Evolutionary conservation across 2,329 filamentous ascomycete species (phyloP).

Genomic region (Fusarium sp.): DNA sequence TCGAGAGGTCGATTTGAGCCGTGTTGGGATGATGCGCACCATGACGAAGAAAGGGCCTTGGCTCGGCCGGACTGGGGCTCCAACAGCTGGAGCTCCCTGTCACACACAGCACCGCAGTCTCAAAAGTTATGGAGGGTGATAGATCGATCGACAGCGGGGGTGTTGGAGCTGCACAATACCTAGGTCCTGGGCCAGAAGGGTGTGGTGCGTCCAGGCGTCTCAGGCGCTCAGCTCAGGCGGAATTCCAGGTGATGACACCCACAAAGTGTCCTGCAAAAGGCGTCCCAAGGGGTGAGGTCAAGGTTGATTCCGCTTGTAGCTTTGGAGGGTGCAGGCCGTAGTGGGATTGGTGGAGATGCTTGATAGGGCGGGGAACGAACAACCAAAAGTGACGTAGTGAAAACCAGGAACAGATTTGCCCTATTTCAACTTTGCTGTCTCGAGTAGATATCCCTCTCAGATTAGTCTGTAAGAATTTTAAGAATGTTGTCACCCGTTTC

Average conservation of each 20-base stretch:
- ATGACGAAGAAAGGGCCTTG: conserved; percentile 49
- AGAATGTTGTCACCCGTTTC: background rate
- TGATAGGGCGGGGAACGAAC: conserved; percentile 19
- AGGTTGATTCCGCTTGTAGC: conserved; percentile 1
- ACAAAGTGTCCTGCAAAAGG: conserved; percentile 16
- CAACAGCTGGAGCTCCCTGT: conserved; percentile 16
- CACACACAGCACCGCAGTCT: background rate
- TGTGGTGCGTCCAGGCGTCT: conserved; percentile 1
- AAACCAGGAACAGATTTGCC: conserved; percentile 5
- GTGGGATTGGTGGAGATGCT: conserved; percentile 22
- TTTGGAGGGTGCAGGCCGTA: background rate
- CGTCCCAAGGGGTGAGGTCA: conserved; percentile 3
- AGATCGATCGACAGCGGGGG: conserved; percentile 35
- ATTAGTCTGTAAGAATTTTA: too few species aligned
- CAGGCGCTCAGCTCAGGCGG: conserved; percentile 27
- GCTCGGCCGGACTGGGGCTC: conserved; percentile 8
- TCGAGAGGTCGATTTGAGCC: conserved; percentile 57
- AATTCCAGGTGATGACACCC: conserved; percentile 23
- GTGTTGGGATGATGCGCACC: conserved; percentile 66
- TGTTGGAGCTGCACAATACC: conserved; percentile 1
- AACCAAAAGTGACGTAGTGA: conserved; percentile 28
- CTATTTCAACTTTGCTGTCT: background rate
- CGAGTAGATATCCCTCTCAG: too few species aligned
- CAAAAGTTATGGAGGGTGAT: background rate
- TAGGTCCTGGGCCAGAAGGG: background rate